phyloP scores from a whole-genome alignment of 192 early-diverging fungal genomes.

The Entophlyctis luteolus region DNA sequence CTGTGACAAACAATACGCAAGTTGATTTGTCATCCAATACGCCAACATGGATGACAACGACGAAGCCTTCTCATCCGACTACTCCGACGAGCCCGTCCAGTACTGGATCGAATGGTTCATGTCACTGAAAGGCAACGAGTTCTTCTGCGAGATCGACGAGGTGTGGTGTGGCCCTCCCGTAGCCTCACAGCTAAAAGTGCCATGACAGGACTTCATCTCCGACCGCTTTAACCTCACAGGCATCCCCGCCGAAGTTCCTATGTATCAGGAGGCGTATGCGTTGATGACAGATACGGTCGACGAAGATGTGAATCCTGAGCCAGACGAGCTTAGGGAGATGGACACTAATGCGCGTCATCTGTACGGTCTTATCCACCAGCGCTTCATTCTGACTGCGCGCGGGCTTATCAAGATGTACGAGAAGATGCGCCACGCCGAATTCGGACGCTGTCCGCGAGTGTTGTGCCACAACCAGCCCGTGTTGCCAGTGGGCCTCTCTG shows the following conservation, averaged over 20 bases:
- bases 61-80: slow-evolving; percentile 11
- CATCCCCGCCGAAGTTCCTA: slow-evolving; percentile 80
- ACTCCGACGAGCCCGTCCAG: slow-evolving; percentile 38
- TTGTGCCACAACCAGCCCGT: slow-evolving; percentile 74
- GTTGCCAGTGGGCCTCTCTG: slow-evolving; percentile 76
- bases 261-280: slow-evolving; percentile 86
- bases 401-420: slow-evolving; percentile 95
- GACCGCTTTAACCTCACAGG: slow-evolving; percentile 98
- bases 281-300: slow-evolving; percentile 88
- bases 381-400: slow-evolving; percentile 87
- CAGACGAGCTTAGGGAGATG: slow-evolving; percentile 72
- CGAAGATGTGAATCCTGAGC: slow-evolving; percentile 43
- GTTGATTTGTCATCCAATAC: too few relatives aligned
- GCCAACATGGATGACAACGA: background rate
- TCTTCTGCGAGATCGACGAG: slow-evolving; percentile 97
- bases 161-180: background rate
- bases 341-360: slow-evolving; percentile 86
- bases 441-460: slow-evolving; percentile 90
- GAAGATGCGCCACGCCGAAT: slow-evolving; percentile 85
- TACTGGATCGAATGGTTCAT: slow-evolving; percentile 96
- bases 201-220: slow-evolving; percentile 84
- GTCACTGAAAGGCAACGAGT: slow-evolving; percentile 88
- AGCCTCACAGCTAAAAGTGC: too few relatives aligned
- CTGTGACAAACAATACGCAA: background rate
- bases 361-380: slow-evolving; percentile 97